A percentile compares a stretch with the other conserved stretches of the same genome.
Evolutionary conservation across 2,329 filamentous ascomycete genomes (phyloP).

Genomic region (Sporothrix variecibatus): DNA sequence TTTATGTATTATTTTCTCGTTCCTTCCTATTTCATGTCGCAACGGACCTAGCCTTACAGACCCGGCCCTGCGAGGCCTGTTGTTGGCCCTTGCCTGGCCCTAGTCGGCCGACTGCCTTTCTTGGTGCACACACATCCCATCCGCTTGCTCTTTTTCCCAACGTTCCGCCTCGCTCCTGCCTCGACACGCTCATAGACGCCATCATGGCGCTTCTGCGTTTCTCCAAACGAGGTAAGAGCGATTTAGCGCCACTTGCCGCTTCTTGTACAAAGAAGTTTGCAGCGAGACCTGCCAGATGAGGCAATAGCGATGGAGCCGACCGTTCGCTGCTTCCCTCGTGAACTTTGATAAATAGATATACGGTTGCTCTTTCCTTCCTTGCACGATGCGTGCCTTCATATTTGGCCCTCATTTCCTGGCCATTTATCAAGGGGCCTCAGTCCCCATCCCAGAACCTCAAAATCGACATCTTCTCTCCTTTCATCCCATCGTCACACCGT

Average conservation of each 20-base stretch:
- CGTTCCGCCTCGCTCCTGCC: conserved; percentile 3
- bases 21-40: neutral
- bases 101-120: neutral
- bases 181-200: conserved; percentile 22
- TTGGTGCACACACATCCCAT: neutral
- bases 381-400: neutral
- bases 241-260: conserved; percentile 18
- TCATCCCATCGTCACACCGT: neutral
- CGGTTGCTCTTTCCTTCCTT: conserved; percentile 9
- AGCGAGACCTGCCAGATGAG: conserved; percentile 16
- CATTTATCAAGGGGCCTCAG: neutral
- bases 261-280: neutral
- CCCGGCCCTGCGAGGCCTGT: conserved; percentile 12
- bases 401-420: neutral
- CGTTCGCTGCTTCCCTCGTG: conserved; percentile 2
- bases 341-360: conserved; percentile 21
- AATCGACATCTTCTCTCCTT: neutral
- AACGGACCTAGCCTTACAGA: conserved; percentile 10
- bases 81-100: conserved; percentile 7
- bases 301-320: conserved; percentile 18
- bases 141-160: neutral
- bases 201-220: conserved; percentile 25
- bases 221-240: neutral
- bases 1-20: neutral
- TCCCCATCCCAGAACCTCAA: conserved; percentile 5